Evolutionary conservation across 805 yeast genomes (phyloP), one percentile per base, ranked within the genome.

Genomic region (Monosporozyma siamensis): DNA sequence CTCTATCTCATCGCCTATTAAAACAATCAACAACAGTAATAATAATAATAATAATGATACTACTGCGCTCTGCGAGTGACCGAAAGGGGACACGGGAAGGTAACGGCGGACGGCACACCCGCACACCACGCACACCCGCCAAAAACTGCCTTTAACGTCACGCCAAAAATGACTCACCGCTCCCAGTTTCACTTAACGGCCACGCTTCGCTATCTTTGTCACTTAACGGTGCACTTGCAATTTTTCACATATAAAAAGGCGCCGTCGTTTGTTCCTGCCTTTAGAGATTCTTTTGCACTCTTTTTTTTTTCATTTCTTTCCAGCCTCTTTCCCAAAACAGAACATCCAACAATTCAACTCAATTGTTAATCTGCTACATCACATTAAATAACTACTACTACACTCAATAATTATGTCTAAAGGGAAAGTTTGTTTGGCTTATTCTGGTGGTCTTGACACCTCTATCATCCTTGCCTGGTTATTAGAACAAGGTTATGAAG

Each of bases 391-490:
- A 12, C 27, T 9, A 17, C 35, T 14, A 7, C 21, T 20, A 35
- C 21, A 42, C 17, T 9, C 14, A 15, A 23, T 18, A 22, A 48
- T 23, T 58, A 89, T 89, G 97, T 82, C 95, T 40, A 90, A 92
- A 69, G 98, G 98, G 64, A 90, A 90, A 72, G 98, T 92, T 66
- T 92, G 98, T 77, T 78, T 92, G 66, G 98, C 98, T 44, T 92
- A 92, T 74, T 92, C 97, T 40, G 98, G 98, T 59, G 98, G 98
- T 72, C 77, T 92, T 59, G 98, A 92, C 65, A 92, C 98, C 75
- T 89, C 97, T 22, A 84, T 92, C 49, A 92, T 92, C 59, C 79
- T 92, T 54, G 98, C 98, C 38, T 92, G 98, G 98, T 78, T 92
- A 66, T 75, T 92, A 53, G 98, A 92, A 67, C 78, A 92, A 71